phyloP scores from a whole-genome alignment of 306 rosid species.

The Vigna trinervia region DNA sequence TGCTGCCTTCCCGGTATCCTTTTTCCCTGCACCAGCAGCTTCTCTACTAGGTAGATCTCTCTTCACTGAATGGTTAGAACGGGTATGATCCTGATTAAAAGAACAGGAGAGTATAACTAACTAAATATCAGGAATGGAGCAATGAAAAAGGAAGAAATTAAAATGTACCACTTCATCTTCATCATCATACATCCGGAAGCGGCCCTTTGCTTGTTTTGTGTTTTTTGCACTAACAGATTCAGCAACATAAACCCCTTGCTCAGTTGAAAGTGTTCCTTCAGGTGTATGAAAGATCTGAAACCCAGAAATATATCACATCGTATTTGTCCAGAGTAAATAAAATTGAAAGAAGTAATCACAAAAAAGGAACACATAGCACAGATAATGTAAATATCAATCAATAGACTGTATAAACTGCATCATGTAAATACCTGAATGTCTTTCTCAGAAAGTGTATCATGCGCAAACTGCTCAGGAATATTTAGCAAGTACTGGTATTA shows the following conservation, averaged over 20 bases:
- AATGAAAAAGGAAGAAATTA: conserved; percentile 16
- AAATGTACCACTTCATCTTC: conserved; percentile 60
- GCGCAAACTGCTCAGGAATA: conserved; percentile 73
- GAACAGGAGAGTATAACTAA: conserved; percentile 30
- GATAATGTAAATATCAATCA: conserved; percentile 9
- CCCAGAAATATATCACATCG: conserved; percentile 15
- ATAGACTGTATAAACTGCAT: conserved; percentile 22
- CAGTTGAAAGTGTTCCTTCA: conserved; percentile 87
- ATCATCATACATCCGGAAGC: conserved; percentile 75
- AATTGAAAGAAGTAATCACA: conserved; percentile 1
- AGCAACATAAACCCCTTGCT: conserved; percentile 94
- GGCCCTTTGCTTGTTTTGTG: conserved; percentile 87
- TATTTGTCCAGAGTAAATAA: conserved; percentile 14
- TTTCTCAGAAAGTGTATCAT: conserved; percentile 77
- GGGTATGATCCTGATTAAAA: conserved; percentile 59
- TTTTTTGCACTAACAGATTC: conserved; percentile 78
- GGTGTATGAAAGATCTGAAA: conserved; percentile 89
- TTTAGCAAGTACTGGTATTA: conserved; percentile 74
- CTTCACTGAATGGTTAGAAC: conserved; percentile 71
- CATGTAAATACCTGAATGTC: conserved; percentile 72
- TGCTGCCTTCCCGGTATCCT: conserved; percentile 70
- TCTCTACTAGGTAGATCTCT: conserved; percentile 72
- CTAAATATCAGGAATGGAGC: not conserved
- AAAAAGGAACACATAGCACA: conserved; percentile 10
- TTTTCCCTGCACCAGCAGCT: conserved; percentile 65